Percentiles rank a stretch among this genome's conserved stretches.
phyloP scores from a whole-genome alignment of 2,329 filamentous ascomycete genomes.

The Eutypella sp. region DNA sequence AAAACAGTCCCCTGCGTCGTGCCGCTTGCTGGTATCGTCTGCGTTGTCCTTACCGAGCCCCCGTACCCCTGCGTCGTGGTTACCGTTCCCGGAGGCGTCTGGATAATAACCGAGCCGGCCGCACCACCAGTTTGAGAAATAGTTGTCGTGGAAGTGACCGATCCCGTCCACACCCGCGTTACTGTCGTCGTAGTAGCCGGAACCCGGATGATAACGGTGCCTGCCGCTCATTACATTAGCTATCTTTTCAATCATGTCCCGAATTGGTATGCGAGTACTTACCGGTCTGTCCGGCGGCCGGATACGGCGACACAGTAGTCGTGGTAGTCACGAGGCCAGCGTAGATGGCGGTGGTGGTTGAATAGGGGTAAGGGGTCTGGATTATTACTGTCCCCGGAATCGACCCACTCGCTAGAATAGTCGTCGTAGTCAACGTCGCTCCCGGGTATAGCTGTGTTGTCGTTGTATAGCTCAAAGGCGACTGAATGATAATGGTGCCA shows the following conservation, averaged over 20 bases:
- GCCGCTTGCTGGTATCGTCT: constrained; percentile 7
- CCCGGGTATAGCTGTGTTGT: too few relatives aligned
- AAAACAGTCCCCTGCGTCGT: constrained; percentile 7
- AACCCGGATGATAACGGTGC: constrained; percentile 1
- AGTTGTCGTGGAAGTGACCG: too few relatives aligned
- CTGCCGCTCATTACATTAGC: too few relatives aligned
- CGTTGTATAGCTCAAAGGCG: too few relatives aligned
- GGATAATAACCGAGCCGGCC: constrained; percentile 1
- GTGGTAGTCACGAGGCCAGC: background rate
- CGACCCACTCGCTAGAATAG: too few relatives aligned
- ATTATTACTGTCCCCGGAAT: background rate
- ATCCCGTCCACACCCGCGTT: too few relatives aligned
- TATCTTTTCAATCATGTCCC: too few relatives aligned
- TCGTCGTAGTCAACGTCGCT: too few relatives aligned
- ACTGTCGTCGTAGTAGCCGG: too few relatives aligned
- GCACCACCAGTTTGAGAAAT: too few relatives aligned
- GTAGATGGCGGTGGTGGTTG: background rate
- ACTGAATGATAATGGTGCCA: background rate
- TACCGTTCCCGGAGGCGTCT: background rate
- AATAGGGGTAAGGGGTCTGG: background rate
- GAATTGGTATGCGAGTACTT: too few relatives aligned
- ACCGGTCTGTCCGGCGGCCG: background rate
- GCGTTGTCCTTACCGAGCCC: constrained; percentile 4
- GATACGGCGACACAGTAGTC: background rate
- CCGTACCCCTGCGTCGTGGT: constrained; percentile 1